phyloP scores from a whole-genome alignment of 441 rosid genomes.

The Euphorbia schlechtendalii region DNA sequence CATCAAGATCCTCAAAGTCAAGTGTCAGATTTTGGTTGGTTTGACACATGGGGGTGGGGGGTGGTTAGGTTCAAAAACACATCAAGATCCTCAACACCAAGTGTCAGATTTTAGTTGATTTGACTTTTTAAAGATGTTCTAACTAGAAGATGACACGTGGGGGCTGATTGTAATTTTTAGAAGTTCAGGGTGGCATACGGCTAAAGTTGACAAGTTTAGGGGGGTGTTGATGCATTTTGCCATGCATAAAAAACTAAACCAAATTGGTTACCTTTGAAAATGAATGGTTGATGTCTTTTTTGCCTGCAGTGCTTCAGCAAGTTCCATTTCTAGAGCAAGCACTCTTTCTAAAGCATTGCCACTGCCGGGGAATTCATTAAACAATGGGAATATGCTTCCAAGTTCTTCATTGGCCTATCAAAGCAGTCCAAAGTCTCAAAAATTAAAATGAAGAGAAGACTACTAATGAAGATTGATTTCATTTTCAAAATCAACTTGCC shows the following conservation, averaged over 20 bases:
- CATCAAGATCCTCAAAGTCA: no score
- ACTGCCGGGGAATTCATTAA: constrained; percentile 46
- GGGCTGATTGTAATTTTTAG: no score
- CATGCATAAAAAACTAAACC: neutral
- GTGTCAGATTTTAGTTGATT: no score
- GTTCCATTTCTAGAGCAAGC: constrained; percentile 90
- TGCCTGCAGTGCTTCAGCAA: constrained; percentile 77
- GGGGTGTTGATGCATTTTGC: no score
- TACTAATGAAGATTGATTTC: neutral
- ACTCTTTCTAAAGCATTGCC: constrained; percentile 84
- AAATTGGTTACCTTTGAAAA: constrained; percentile 64
- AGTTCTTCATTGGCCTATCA: constrained; percentile 84
- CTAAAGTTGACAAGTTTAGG: no score
- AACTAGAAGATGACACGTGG: no score
- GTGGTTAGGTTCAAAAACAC: no score
- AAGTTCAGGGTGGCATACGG: no score
- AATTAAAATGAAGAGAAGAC: constrained; percentile 1
- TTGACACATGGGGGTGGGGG: no score
- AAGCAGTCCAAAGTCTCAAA: constrained; percentile 17
- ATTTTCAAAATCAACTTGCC: constrained; percentile 34
- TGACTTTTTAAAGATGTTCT: no score
- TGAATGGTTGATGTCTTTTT: constrained; percentile 60
- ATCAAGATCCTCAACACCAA: no score
- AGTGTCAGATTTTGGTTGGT: no score
- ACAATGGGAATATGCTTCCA: constrained; percentile 62